Percentiles rank a stretch among this genome's conserved stretches.
Conservation (phyloP, 495 filamentous ascomycete genomes). For the Aspergillus mulundensis region DNA sequence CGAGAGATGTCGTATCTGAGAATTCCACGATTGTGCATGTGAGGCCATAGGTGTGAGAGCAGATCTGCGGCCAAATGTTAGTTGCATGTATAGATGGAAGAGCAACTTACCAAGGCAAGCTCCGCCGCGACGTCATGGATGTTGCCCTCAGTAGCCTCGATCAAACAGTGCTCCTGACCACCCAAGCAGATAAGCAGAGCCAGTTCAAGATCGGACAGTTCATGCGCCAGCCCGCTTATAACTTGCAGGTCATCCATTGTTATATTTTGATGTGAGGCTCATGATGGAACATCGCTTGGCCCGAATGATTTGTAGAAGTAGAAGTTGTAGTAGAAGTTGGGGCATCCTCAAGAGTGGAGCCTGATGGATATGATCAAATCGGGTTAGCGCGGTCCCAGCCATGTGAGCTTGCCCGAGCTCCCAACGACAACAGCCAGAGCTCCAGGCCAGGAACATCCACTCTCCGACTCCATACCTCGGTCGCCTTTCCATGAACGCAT, state of each 20-base stretch:
- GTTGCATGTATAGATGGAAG: background rate
- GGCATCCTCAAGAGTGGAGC: too few relatives aligned
- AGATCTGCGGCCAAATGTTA: conserved; percentile 45
- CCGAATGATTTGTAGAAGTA: too few relatives aligned
- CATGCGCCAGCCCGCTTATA: conserved; percentile 61
- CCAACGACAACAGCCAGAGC: conserved; percentile 17
- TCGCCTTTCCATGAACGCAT: background rate
- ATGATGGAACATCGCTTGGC: conserved; percentile 1
- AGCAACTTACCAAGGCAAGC: conserved; percentile 58
- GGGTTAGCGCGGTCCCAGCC: conserved; percentile 15
- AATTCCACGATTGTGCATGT: conserved; percentile 65
- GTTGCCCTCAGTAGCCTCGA: conserved; percentile 62
- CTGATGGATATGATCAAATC: too few relatives aligned
- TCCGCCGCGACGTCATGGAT: conserved; percentile 66
- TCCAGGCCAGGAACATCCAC: background rate
- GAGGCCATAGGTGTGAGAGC: conserved; percentile 67
- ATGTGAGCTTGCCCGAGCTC: conserved; percentile 17
- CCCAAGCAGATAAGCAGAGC: conserved; percentile 77
- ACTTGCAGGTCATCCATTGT: conserved; percentile 52
- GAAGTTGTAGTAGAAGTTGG: background rate
- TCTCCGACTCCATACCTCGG: background rate
- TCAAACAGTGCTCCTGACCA: conserved; percentile 79
- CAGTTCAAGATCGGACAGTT: conserved; percentile 83
- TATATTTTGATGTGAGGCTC: background rate
- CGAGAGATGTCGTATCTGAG: conserved; percentile 64